These are phyloP conservation scores for Phascolomyces articulosus DNA, from an alignment of 371 early-diverging fungal species.

Conservation along the genomic window DNA sequence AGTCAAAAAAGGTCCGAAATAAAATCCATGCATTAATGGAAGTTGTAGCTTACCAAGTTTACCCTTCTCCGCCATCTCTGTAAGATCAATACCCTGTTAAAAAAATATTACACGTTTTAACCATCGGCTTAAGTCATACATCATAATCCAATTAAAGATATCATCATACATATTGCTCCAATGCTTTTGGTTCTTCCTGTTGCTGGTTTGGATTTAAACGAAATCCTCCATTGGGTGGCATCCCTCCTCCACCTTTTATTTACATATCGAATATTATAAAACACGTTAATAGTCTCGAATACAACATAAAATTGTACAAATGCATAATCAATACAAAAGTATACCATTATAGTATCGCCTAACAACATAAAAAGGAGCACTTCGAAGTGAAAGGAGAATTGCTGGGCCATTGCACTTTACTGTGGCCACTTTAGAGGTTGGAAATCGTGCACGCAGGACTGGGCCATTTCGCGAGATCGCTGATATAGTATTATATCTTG, in stretches of 20 bases:
- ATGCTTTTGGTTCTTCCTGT: constrained; percentile 38
- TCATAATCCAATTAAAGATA: not conserved
- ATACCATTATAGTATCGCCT: constrained; percentile 17
- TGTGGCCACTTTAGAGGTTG: too few relatives aligned
- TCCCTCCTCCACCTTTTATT: constrained; percentile 18
- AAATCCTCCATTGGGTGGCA: constrained; percentile 34
- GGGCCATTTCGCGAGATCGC: not conserved
- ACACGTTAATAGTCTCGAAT: too few relatives aligned
- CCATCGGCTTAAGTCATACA: not conserved
- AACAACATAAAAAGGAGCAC: not conserved
- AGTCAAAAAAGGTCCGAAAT: constrained; percentile 19
- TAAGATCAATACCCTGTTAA: constrained; percentile 65
- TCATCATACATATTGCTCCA: constrained; percentile 43
- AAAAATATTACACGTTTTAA: not conserved
- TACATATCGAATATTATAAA: not conserved
- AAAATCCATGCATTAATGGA: constrained; percentile 20
- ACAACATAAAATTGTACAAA: too few relatives aligned
- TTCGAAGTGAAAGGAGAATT: not conserved
- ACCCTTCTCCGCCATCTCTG: constrained; percentile 72
- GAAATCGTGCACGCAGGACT: too few relatives aligned
- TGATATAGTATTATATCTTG: not conserved
- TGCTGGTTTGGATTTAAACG: constrained; percentile 44
- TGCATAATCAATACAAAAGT: too few relatives aligned
- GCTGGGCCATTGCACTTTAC: too few relatives aligned
- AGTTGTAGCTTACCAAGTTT: constrained; percentile 56